Percentiles rank a stretch among this genome's conserved stretches.
Conservation (phyloP, 2,329 filamentous ascomycete genomes). For the Penicillium sp. region DNA sequence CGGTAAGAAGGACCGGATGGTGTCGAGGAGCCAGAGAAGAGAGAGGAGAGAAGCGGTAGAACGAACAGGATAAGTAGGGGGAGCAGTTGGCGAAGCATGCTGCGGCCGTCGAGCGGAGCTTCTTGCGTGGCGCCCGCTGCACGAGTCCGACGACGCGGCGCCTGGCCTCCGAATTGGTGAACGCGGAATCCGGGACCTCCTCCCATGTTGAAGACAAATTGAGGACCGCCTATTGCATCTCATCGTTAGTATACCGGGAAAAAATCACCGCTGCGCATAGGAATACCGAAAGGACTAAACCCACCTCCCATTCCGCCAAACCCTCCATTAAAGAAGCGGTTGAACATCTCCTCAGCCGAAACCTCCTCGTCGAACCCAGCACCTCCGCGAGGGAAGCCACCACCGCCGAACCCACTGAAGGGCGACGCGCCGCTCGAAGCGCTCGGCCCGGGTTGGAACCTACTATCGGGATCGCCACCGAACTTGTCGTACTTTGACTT, state of each 20-base stretch:
- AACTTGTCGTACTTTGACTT: slow-evolving; percentile 83
- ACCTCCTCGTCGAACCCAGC: slow-evolving; percentile 82
- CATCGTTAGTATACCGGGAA: not conserved
- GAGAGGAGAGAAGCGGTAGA: slow-evolving; percentile 76
- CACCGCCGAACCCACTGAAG: slow-evolving; percentile 49
- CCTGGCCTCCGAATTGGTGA: slow-evolving; percentile 87
- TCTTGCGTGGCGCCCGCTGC: slow-evolving; percentile 59
- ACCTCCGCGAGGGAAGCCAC: slow-evolving; percentile 52
- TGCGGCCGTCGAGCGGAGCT: slow-evolving; percentile 53
- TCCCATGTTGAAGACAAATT: slow-evolving; percentile 94
- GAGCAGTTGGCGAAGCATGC: slow-evolving; percentile 71
- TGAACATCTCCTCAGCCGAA: slow-evolving; percentile 94
- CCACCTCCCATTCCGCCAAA: slow-evolving; percentile 54
- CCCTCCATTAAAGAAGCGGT: slow-evolving; percentile 88
- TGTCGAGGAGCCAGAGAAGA: slow-evolving; percentile 64
- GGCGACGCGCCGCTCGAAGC: slow-evolving; percentile 42
- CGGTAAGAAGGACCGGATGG: slow-evolving; percentile 69
- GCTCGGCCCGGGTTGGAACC: slow-evolving; percentile 64
- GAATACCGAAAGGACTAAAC: slow-evolving; percentile 67
- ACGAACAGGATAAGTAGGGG: slow-evolving; percentile 89
- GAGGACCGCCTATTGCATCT: slow-evolving; percentile 61
- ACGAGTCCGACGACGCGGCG: slow-evolving; percentile 74
- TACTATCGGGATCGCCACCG: slow-evolving; percentile 87
- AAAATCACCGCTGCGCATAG: not conserved
- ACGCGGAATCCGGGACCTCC: slow-evolving; percentile 89